These are phyloP conservation scores for Pisolithus tinctorius DNA, from an alignment of 768 basidiomycete species.

Conservation along the genomic window DNA sequence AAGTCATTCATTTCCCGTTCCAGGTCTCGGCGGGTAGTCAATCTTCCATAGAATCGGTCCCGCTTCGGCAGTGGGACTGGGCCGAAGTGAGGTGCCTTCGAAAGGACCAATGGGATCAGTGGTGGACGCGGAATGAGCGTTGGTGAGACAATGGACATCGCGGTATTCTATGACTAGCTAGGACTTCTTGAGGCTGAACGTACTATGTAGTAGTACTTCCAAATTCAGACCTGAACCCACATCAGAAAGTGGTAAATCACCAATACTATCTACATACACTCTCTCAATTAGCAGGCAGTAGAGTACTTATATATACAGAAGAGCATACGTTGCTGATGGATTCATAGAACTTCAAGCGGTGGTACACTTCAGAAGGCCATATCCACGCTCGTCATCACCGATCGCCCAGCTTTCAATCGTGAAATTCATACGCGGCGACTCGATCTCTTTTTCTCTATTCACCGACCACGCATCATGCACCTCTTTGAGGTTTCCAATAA, in stretches of 20 bases:
- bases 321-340: no score
- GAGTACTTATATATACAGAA: no score
- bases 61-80: slow-evolving; percentile 49
- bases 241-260: no score
- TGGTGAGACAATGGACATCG: slow-evolving; percentile 55
- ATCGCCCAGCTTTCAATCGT: slow-evolving; percentile 25
- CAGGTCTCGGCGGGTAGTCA: slow-evolving; percentile 62
- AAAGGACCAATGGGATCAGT: slow-evolving; percentile 59
- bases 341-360: neutral
- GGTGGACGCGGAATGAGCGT: slow-evolving; percentile 64
- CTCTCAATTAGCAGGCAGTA: no score
- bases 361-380: slow-evolving; percentile 17
- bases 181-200: no score
- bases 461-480: slow-evolving; percentile 29
- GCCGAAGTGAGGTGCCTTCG: slow-evolving; percentile 58
- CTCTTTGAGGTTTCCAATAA: slow-evolving; percentile 42
- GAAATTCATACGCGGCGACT: slow-evolving; percentile 22
- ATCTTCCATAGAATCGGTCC: slow-evolving; percentile 45
- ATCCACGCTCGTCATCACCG: slow-evolving; percentile 11
- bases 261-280: no score
- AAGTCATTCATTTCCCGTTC: slow-evolving; percentile 76
- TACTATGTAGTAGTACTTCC: no score
- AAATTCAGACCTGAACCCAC: no score
- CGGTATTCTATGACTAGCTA: neutral
- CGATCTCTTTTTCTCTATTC: slow-evolving; percentile 13